Conservation (phyloP, 2,329 filamentous ascomycete genomes). For the Hypoxylon sp. region DNA sequence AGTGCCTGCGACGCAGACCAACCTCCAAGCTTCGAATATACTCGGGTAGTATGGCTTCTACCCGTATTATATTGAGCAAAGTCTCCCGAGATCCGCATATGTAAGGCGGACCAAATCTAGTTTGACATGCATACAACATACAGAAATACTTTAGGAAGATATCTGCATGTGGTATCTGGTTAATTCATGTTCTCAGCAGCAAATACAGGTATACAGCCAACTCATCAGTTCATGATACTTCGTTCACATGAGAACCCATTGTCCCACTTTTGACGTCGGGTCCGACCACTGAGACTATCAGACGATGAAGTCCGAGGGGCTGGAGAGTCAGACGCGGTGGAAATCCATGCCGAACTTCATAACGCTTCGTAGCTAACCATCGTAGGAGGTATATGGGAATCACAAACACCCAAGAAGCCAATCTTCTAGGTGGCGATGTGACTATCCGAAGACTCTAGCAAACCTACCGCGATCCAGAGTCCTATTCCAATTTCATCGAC, state of each 20-base stretch:
- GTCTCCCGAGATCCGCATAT: conserved; percentile 8
- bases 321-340: conserved; percentile 1
- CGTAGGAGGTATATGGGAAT: neutral
- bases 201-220: neutral
- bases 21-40: conserved; percentile 10
- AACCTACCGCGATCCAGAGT: conserved; percentile 1
- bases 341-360: conserved; percentile 6
- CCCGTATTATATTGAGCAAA: neutral
- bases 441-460: neutral
- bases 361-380: conserved; percentile 4
- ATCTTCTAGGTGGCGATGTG: neutral
- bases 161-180: conserved; percentile 2
- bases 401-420: conserved; percentile 14
- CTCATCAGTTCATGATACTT: neutral
- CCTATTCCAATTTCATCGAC: neutral
- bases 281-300: conserved; percentile 3
- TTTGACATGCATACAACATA: neutral
- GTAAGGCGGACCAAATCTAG: conserved; percentile 1
- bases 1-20: conserved; percentile 12
- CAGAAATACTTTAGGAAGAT: neutral
- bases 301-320: neutral
- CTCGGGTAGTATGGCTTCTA: conserved; percentile 5
- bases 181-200: neutral
- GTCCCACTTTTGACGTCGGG: conserved; percentile 12
- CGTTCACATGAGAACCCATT: neutral